phyloP scores from a whole-genome alignment of 179 eudicot genomes.

The Spinacia oleracea region DNA sequence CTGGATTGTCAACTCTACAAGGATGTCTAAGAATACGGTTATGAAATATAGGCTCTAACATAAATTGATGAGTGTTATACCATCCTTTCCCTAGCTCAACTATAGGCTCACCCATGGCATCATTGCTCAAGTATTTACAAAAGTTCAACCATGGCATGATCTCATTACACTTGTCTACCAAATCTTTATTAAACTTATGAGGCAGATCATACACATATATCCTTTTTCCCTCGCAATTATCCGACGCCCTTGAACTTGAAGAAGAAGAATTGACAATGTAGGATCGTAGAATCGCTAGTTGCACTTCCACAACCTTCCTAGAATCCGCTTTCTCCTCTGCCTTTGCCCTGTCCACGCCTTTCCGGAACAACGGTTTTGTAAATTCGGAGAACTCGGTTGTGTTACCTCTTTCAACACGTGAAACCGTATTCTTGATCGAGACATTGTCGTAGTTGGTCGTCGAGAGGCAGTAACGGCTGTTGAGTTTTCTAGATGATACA shows the following conservation, averaged over 20 bases:
- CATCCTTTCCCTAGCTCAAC: slow-evolving; percentile 59
- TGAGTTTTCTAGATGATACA: slow-evolving; percentile 61
- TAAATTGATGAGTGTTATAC: slow-evolving; percentile 74
- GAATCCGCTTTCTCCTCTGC: slow-evolving; percentile 38
- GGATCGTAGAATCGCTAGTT: slow-evolving; percentile 48
- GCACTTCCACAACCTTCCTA: slow-evolving; percentile 41
- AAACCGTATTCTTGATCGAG: slow-evolving; percentile 35
- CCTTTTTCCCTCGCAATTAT: slow-evolving; percentile 54
- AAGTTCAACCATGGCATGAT: slow-evolving; percentile 57
- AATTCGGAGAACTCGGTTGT: not conserved
- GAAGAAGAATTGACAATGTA: slow-evolving; percentile 28
- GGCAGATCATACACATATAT: slow-evolving; percentile 72
- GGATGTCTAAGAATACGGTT: slow-evolving; percentile 63
- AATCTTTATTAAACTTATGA: slow-evolving; percentile 61
- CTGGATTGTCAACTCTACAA: slow-evolving; percentile 54
- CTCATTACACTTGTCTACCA: slow-evolving; percentile 47
- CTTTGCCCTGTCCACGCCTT: slow-evolving; percentile 3
- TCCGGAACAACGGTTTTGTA: slow-evolving; percentile 6
- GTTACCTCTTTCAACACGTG: not conserved
- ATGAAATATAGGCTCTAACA: slow-evolving; percentile 68
- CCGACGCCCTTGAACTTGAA: slow-evolving; percentile 19
- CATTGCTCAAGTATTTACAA: slow-evolving; percentile 50
- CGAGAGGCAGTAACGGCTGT: slow-evolving; percentile 58
- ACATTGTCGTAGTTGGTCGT: slow-evolving; percentile 35
- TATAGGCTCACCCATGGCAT: slow-evolving; percentile 59